These are phyloP conservation scores for Nicotiana otophora DNA, from an alignment of 257 asterid genomes.

Conservation along the genomic window DNA sequence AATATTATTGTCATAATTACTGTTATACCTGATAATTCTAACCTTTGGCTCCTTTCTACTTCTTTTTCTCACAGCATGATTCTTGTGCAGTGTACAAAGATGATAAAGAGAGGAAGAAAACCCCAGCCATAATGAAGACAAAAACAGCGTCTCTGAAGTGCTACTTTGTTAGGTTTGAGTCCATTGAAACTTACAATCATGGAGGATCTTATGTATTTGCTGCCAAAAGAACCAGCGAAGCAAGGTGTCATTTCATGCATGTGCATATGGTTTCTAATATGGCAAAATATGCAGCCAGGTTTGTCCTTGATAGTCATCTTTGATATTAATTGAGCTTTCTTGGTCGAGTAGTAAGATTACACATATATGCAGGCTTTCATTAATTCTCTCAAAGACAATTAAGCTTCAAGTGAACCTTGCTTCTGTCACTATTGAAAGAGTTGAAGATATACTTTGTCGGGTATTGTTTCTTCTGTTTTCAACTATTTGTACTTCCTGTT, in stretches of 20 bases:
- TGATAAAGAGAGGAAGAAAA: conserved; percentile 41
- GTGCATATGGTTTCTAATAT: conserved; percentile 51
- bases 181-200: conserved; percentile 21
- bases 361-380: conserved; percentile 54
- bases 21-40: neutral
- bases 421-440: conserved; percentile 37
- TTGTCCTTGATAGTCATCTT: conserved; percentile 4
- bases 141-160: conserved; percentile 30
- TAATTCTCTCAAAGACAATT: conserved; percentile 65
- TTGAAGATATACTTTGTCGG: conserved; percentile 57
- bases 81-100: conserved; percentile 63
- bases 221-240: conserved; percentile 35
- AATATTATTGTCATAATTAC: neutral
- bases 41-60: neutral
- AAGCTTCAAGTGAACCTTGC: conserved; percentile 48
- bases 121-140: conserved; percentile 20
- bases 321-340: neutral
- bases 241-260: conserved; percentile 74
- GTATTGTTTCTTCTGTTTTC: conserved; percentile 32
- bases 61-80: neutral
- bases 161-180: conserved; percentile 51
- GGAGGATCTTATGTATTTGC: conserved; percentile 27
- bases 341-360: neutral
- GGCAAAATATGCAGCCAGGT: conserved; percentile 87
- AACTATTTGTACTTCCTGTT: neutral